Percentiles rank a stretch among this genome's conserved stretches.
phyloP scores from a whole-genome alignment of 306 rosid genomes.

The Benincasa hispida region DNA sequence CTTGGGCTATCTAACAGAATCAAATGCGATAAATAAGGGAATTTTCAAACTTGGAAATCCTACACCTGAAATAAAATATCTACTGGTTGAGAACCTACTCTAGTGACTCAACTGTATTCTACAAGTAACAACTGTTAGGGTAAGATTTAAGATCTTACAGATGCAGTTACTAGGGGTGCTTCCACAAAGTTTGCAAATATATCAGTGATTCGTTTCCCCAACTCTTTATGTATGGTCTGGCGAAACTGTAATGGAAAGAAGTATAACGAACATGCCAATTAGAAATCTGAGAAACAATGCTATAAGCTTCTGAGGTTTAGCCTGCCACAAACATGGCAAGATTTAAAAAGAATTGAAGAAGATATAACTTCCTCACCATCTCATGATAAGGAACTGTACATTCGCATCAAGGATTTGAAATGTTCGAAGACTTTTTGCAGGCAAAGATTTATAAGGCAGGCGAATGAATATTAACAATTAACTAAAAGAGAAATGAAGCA shows the following conservation, averaged over 20 bases:
- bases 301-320: not conserved
- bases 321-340: not conserved
- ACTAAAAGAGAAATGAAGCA: not conserved
- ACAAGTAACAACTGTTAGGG: constrained; percentile 8
- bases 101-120: constrained; percentile 15
- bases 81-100: not conserved
- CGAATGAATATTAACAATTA: not conserved
- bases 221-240: constrained; percentile 54
- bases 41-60: not conserved
- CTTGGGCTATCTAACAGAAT: constrained; percentile 86
- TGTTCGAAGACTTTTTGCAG: not conserved
- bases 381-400: not conserved
- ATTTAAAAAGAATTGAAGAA: not conserved
- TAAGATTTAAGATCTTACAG: constrained; percentile 51
- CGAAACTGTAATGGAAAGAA: constrained; percentile 38
- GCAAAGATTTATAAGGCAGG: not conserved
- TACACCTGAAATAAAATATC: not conserved
- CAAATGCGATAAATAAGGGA: constrained; percentile 15
- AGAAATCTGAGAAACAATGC: not conserved
- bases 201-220: constrained; percentile 83
- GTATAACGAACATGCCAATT: not conserved
- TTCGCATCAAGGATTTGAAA: not conserved
- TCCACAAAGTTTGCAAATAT: constrained; percentile 56
- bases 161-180: constrained; percentile 89
- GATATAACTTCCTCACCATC: not conserved